Conservation (phyloP, 176 grass and related monocot species). For the Saccharum spontaneum region DNA sequence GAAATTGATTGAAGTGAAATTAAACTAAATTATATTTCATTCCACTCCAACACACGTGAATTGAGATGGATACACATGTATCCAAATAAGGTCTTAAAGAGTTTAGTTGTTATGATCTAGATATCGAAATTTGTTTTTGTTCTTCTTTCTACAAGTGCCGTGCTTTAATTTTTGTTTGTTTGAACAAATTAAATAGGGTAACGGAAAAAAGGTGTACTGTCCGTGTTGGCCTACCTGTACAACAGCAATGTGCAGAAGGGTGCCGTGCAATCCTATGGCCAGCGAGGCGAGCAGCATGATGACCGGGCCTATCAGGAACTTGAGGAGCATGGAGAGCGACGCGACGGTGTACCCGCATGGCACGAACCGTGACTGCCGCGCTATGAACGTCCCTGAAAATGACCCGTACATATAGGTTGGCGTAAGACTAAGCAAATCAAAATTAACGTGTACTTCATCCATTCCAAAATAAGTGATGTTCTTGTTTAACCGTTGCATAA, state of each 20-base stretch:
- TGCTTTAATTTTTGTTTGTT: not conserved
- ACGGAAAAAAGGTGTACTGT: not conserved
- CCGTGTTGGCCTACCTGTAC: slow-evolving; percentile 50
- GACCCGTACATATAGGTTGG: not conserved
- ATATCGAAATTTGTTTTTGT: too few species aligned
- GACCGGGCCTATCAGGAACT: slow-evolving; percentile 68
- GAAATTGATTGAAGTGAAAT: too few species aligned
- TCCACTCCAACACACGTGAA: too few species aligned
- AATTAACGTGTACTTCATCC: not conserved
- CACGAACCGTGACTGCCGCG: slow-evolving; percentile 58
- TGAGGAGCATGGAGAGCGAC: slow-evolving; percentile 51
- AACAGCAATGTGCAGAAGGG: slow-evolving; percentile 58
- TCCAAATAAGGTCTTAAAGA: too few species aligned
- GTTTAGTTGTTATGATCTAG: too few species aligned
- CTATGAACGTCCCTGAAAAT: slow-evolving; percentile 76
- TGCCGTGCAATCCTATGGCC: slow-evolving; percentile 63
- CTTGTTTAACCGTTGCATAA: too few species aligned
- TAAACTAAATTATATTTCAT: too few species aligned
- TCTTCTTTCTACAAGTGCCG: too few species aligned
- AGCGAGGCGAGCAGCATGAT: slow-evolving; percentile 60
- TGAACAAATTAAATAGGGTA: not conserved
- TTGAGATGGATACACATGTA: too few species aligned
- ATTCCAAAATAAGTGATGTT: too few species aligned
- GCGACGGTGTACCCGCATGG: slow-evolving; percentile 75
- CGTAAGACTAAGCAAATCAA: not conserved